Conservation (phyloP, 2,329 filamentous ascomycete genomes). For the Alternaria longipes region DNA sequence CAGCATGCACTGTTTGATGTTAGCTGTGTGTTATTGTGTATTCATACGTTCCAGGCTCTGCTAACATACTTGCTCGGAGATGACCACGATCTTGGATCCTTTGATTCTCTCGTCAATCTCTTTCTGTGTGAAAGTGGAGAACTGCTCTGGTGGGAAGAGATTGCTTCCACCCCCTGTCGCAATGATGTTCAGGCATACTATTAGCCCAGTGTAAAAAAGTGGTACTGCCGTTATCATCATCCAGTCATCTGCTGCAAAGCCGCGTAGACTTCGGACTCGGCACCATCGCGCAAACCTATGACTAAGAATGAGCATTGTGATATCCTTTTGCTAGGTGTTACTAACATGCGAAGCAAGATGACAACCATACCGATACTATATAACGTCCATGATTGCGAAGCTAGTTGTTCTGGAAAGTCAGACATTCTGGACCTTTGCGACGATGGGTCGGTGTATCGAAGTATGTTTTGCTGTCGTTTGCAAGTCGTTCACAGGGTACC, state of each 20-base stretch:
- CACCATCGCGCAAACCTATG: slow-evolving; percentile 39
- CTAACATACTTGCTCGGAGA: slow-evolving; percentile 54
- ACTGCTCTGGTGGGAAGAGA: slow-evolving; percentile 51
- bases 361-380: slow-evolving; percentile 42
- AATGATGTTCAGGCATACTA: slow-evolving; percentile 55
- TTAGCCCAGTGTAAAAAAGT: slow-evolving; percentile 53
- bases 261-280: slow-evolving; percentile 30
- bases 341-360: slow-evolving; percentile 41
- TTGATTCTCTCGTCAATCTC: slow-evolving; percentile 56
- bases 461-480: neutral
- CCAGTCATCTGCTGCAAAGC: slow-evolving; percentile 42
- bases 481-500: neutral
- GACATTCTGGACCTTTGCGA: neutral
- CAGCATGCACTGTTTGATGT: slow-evolving; percentile 68
- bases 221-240: slow-evolving; percentile 41
- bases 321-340: neutral
- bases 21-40: slow-evolving; percentile 1
- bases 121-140: slow-evolving; percentile 46
- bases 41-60: neutral
- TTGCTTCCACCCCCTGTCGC: slow-evolving; percentile 55
- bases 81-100: slow-evolving; percentile 56
- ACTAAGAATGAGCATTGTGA: neutral
- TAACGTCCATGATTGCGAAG: slow-evolving; percentile 39
- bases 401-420: slow-evolving; percentile 31
- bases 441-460: neutral